Percentiles rank a stretch among this genome's conserved stretches.
phyloP scores from a whole-genome alignment of 192 early-diverging fungal genomes.

The Coemansia sp. region DNA sequence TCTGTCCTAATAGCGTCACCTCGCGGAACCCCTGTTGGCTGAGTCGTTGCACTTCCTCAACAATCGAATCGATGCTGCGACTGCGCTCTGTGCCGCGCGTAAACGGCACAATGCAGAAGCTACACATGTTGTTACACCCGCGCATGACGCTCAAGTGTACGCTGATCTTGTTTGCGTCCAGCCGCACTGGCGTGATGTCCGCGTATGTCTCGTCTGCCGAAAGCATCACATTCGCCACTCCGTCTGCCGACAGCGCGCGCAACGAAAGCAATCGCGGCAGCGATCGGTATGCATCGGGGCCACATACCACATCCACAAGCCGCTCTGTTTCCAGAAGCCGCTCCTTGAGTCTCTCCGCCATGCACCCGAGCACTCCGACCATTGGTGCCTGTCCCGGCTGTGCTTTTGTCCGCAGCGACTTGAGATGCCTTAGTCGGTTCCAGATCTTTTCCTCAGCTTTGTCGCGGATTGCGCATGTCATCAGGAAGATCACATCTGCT shows the following conservation, averaged over 20 bases:
- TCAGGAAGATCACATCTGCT: constrained; percentile 70
- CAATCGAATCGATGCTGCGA: constrained; percentile 67
- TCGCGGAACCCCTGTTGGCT: constrained; percentile 65
- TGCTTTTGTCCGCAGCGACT: constrained; percentile 58
- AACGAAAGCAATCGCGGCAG: constrained; percentile 71
- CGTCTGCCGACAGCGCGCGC: constrained; percentile 60
- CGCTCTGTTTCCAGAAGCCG: constrained; percentile 67
- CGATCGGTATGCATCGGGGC: constrained; percentile 74
- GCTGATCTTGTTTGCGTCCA: constrained; percentile 62
- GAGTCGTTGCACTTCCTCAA: constrained; percentile 62
- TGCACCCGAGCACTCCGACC: constrained; percentile 77
- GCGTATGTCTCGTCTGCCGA: constrained; percentile 80
- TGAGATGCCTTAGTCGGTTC: constrained; percentile 60
- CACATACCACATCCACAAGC: constrained; percentile 75
- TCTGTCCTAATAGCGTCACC: constrained; percentile 74
- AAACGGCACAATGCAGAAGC: constrained; percentile 77
- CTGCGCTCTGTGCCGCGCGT: constrained; percentile 74
- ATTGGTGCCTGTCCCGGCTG: constrained; percentile 59
- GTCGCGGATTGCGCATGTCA: constrained; percentile 78
- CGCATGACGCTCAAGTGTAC: constrained; percentile 77
- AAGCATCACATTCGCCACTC: constrained; percentile 78
- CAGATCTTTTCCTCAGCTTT: constrained; percentile 75
- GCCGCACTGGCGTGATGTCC: constrained; percentile 70
- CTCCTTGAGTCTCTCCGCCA: constrained; percentile 75
- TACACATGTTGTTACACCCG: constrained; percentile 83